Evolutionary conservation across 805 yeast genomes (phyloP).

Genomic region (Yamadazyma olivae): DNA sequence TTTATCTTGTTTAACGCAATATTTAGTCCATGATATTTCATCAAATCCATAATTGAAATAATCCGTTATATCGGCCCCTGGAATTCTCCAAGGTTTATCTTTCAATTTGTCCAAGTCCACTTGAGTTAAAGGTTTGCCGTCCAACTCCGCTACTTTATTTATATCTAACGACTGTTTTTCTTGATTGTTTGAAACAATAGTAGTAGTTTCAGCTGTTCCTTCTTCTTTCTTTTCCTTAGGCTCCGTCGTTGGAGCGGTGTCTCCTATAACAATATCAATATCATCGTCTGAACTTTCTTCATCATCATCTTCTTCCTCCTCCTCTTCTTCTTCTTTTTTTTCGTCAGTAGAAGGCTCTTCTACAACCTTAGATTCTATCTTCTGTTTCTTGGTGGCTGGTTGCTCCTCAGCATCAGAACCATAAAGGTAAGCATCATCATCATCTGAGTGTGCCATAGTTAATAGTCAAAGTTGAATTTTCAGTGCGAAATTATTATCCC

Average conservation of each 20-base stretch:
- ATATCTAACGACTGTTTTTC: slow-evolving; percentile 54
- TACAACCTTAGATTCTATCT: slow-evolving; percentile 6
- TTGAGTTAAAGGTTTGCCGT: slow-evolving; percentile 81
- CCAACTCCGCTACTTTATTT: slow-evolving; percentile 67
- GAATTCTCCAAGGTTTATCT: slow-evolving; percentile 97
- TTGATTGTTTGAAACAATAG: slow-evolving; percentile 30
- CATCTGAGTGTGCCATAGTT: slow-evolving; percentile 24
- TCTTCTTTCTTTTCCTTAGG: slow-evolving; percentile 14
- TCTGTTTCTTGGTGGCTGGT: slow-evolving; percentile 20
- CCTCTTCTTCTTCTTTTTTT: slow-evolving; percentile 32
- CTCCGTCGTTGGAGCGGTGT: slow-evolving; percentile 24
- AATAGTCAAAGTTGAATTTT: not conserved
- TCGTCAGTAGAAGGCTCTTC: slow-evolving; percentile 14
- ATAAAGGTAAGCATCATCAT: slow-evolving; percentile 68
- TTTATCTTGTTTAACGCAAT: slow-evolving; percentile 83
- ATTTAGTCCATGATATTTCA: slow-evolving; percentile 93
- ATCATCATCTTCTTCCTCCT: slow-evolving; percentile 43
- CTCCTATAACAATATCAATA: slow-evolving; percentile 76
- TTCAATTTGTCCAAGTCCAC: slow-evolving; percentile 76
- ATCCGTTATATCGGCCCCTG: slow-evolving; percentile 93
- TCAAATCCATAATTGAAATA: slow-evolving; percentile 97
- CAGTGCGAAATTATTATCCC: slow-evolving; percentile 5
- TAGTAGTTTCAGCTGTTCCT: slow-evolving; percentile 26
- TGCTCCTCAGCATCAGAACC: slow-evolving; percentile 48
- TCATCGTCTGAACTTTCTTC: slow-evolving; percentile 57